Evolutionary conservation across 2,329 filamentous ascomycete species (phyloP).

Genomic region (Fusarium goolgardi): DNA sequence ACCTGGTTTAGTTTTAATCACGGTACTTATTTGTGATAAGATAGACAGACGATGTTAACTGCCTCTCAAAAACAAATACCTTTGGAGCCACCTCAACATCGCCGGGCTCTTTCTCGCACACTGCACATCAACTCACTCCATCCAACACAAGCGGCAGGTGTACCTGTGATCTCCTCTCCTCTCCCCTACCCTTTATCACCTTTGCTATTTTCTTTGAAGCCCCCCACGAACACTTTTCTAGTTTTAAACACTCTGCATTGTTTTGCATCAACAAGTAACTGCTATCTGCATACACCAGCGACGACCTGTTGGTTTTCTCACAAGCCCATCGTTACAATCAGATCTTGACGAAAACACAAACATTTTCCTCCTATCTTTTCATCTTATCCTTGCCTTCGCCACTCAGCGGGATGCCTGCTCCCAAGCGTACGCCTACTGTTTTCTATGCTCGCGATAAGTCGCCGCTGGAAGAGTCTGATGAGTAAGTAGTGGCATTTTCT

Average conservation of each 20-base stretch:
- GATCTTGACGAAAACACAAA: background rate
- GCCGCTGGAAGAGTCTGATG: slow-evolving; percentile 17
- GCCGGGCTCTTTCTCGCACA: background rate
- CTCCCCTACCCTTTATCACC: background rate
- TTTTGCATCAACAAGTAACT: background rate
- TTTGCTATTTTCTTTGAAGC: background rate
- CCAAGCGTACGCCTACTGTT: slow-evolving; percentile 20
- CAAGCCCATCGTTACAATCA: background rate
- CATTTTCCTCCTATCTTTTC: background rate
- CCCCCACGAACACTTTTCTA: background rate
- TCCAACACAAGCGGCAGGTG: background rate
- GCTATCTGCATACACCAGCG: background rate
- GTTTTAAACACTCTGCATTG: background rate
- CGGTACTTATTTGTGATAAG: background rate
- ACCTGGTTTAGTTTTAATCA: background rate
- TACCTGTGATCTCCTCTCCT: background rate
- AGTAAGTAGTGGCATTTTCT: slow-evolving; percentile 9
- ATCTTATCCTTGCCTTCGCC: background rate
- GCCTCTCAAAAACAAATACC: background rate
- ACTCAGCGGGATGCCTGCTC: slow-evolving; percentile 28
- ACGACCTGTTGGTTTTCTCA: background rate
- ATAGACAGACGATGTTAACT: background rate
- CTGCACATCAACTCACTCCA: background rate
- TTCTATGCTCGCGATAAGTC: slow-evolving; percentile 41
- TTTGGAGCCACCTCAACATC: background rate